Evolutionary conservation across 208 protist species (phyloP).

Genomic region (Acanthamoeba castellanii): DNA sequence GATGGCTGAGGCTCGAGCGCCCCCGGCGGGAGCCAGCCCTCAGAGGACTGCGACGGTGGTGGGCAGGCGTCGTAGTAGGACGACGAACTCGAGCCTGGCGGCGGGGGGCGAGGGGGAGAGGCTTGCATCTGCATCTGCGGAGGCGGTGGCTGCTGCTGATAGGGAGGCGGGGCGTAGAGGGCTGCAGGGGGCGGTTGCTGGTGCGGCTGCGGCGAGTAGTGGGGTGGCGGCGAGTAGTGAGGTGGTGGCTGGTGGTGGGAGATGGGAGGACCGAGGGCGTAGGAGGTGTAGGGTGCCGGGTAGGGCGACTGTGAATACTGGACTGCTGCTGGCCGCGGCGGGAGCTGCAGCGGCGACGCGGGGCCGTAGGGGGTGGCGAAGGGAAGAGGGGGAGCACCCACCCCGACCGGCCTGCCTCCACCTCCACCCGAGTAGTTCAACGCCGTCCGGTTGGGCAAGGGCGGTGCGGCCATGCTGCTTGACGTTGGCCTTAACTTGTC

Average conservation of each 20-base stretch:
- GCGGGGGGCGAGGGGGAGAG: too few species aligned
- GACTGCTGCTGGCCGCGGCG: background rate
- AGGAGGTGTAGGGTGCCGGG: background rate
- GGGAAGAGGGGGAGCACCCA: slow-evolving; percentile 16
- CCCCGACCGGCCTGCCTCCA: background rate
- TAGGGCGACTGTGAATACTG: background rate
- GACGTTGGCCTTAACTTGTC: too few species aligned
- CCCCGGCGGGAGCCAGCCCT: background rate
- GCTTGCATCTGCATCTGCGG: background rate
- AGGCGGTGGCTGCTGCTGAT: background rate
- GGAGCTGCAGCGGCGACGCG: background rate
- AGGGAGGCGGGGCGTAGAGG: background rate
- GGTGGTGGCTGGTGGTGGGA: background rate
- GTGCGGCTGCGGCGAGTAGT: background rate
- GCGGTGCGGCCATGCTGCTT: background rate
- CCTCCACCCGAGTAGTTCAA: background rate
- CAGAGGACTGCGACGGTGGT: background rate
- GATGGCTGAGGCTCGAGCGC: background rate
- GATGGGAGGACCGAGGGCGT: background rate
- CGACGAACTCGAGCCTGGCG: too few species aligned
- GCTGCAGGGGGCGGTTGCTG: background rate
- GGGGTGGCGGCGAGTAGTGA: background rate
- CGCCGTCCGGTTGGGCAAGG: slow-evolving; percentile 1
- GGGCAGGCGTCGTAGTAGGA: background rate
- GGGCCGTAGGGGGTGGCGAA: background rate